Percentiles rank a stretch among this genome's conserved stretches.
These are phyloP conservation scores for Ophiobolus disseminans DNA, from an alignment of 2,329 filamentous ascomycete species.

Conservation along the genomic window DNA sequence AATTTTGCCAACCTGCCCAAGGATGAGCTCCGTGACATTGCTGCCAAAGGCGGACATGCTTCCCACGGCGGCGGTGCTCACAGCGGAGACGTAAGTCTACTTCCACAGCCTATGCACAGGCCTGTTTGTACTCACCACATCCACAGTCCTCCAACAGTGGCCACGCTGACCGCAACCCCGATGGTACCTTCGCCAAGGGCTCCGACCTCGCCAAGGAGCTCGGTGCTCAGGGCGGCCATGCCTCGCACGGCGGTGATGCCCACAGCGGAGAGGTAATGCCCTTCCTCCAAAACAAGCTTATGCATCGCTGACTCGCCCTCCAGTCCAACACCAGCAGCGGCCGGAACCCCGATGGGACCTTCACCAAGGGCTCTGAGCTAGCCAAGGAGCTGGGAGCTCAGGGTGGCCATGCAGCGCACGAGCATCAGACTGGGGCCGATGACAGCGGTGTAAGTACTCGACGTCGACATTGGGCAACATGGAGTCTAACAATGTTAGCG, in stretches of 20 bases:
- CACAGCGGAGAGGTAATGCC: constrained; percentile 4
- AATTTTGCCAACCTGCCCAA: constrained; percentile 62
- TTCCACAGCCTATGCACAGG: background rate
- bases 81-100: background rate
- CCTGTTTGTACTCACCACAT: background rate
- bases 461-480: background rate
- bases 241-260: constrained; percentile 3
- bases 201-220: constrained; percentile 45
- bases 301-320: background rate
- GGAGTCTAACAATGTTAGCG: constrained; percentile 20
- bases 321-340: constrained; percentile 9
- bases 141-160: constrained; percentile 8
- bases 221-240: constrained; percentile 5
- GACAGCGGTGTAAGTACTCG: constrained; percentile 32
- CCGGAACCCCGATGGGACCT: constrained; percentile 50
- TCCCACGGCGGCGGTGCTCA: constrained; percentile 39
- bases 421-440: constrained; percentile 21
- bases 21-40: constrained; percentile 58
- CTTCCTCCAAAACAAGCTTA: background rate
- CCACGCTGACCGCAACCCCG: constrained; percentile 43
- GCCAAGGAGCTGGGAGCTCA: constrained; percentile 48
- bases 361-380: constrained; percentile 47
- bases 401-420: constrained; percentile 45
- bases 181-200: constrained; percentile 50
- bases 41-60: constrained; percentile 58